phyloP scores from a whole-genome alignment of 495 filamentous ascomycete genomes.

The Poronia punctata region DNA sequence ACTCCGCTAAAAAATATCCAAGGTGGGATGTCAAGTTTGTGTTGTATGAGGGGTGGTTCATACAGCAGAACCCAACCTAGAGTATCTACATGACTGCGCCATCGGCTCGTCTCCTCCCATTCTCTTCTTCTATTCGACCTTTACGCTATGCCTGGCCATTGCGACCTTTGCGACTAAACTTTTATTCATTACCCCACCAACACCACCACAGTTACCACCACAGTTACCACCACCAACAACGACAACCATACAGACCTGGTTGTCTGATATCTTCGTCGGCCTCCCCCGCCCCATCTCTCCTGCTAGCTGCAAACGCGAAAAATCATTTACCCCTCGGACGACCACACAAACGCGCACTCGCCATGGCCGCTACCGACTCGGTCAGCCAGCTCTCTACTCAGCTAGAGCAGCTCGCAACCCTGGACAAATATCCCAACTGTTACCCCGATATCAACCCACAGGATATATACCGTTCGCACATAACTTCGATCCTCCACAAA shows the following conservation, averaged over 20 bases:
- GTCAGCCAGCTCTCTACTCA: slow-evolving; percentile 32
- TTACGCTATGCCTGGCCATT: slow-evolving; percentile 8
- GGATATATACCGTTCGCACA: slow-evolving; percentile 81
- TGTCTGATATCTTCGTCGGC: not conserved
- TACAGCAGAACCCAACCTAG: too few species aligned
- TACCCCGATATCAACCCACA: slow-evolving; percentile 72
- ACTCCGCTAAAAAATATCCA: too few species aligned
- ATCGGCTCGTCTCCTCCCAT: slow-evolving; percentile 1
- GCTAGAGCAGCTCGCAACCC: slow-evolving; percentile 32
- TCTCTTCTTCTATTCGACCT: slow-evolving; percentile 5
- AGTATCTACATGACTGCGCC: slow-evolving; percentile 2
- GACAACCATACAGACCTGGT: slow-evolving; percentile 1
- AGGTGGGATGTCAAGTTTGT: too few species aligned
- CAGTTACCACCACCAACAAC: slow-evolving; percentile 14
- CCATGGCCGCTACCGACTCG: slow-evolving; percentile 17
- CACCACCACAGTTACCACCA: slow-evolving; percentile 3
- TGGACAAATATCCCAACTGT: slow-evolving; percentile 46
- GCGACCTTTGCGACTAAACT: slow-evolving; percentile 10
- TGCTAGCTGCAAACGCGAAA: not conserved
- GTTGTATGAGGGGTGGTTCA: too few species aligned
- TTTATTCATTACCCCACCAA: slow-evolving; percentile 23
- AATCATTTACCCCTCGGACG: slow-evolving; percentile 1
- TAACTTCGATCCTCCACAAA: slow-evolving; percentile 65
- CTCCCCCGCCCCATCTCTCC: not conserved
- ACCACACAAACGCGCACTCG: slow-evolving; percentile 17